Percentiles rank a stretch among this genome's conserved stretches.
Evolutionary conservation across 139 green algal genomes (phyloP).

Genomic region (Chlamydomonas urium): DNA sequence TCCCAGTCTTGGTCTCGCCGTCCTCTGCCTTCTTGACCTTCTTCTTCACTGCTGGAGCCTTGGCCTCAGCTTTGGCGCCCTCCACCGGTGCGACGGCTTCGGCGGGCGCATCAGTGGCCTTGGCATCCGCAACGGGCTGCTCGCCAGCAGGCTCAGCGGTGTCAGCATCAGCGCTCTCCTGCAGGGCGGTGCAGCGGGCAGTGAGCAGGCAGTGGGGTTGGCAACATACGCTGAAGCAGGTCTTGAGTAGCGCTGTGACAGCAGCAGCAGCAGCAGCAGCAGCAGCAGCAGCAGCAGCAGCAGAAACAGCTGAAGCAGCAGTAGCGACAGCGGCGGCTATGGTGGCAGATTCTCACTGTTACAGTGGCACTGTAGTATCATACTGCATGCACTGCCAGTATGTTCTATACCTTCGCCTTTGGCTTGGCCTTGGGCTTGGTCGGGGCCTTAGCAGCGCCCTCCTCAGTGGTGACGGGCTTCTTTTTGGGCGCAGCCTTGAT

Average conservation of each 20-base stretch:
- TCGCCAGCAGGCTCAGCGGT: not conserved
- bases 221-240: not conserved
- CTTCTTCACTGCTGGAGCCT: constrained; percentile 1
- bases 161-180: not conserved
- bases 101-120: not conserved
- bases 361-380: too few species aligned
- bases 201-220: too few species aligned
- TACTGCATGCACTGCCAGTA: too few species aligned
- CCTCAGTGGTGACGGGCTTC: too few species aligned
- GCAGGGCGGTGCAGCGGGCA: not conserved
- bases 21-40: not conserved
- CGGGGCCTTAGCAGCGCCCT: too few species aligned
- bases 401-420: too few species aligned
- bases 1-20: not conserved
- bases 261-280: not conserved
- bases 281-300: not conserved
- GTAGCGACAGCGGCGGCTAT: too few species aligned
- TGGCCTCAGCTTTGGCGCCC: not conserved
- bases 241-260: not conserved
- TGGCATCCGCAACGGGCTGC: not conserved
- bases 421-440: too few species aligned
- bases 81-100: not conserved
- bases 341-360: too few species aligned
- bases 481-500: too few species aligned
- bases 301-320: not conserved